Evolutionary conservation across 164 flowering plant species (phyloP), one percentile per base, ranked within the genome.

Genomic region (Nymphaea colorata): DNA sequence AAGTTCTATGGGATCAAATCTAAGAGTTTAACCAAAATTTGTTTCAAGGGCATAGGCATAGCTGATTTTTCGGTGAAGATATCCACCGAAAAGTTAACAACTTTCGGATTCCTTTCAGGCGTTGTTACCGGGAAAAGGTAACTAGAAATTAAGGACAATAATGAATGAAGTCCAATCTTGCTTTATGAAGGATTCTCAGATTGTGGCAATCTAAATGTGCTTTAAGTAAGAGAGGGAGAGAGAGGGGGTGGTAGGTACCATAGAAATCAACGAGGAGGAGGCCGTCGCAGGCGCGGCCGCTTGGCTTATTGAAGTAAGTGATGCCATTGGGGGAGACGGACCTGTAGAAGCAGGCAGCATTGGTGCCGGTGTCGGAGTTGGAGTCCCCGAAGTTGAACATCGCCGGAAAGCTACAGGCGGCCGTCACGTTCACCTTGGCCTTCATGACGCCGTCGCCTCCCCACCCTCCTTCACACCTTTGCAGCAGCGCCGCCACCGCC

Each of bases 351-450:
- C 81, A 80, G 0, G 89, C 89, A 3, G 92, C 81, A 8, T 74
- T 74, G 2, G 81, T 86, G 2, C 92, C 92, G 3, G 92, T 87
- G 60, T 87, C 92, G 10, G 93, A 87, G 61, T 87, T 87, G 0
- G 93, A 87, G 70, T 87, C 93, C 0, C 90, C 93, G 66, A 88
- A 85, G 79, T 88, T 88, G 78, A 81, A 88, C 4, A 88, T 73
- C 0, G 93, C 91, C 43, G 89, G 87, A 43, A 86, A 84, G 3
- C 70, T 44, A 62, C 92, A 85, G 15, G 36, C 36, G 36, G 67
- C 7, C 16, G n/a, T 64, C 43, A 55, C 59, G 36, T 25, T 25
- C 36, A 25, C 36, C 36, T 25, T 25, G 36, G 36, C 36, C 36
- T 25, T 25, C 36, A 25, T 25, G 36, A 25, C 36, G 36, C 36